Conservation (phyloP, 1,284 basidiomycete genomes). For the Cutaneotrichosporon cutaneum region DNA sequence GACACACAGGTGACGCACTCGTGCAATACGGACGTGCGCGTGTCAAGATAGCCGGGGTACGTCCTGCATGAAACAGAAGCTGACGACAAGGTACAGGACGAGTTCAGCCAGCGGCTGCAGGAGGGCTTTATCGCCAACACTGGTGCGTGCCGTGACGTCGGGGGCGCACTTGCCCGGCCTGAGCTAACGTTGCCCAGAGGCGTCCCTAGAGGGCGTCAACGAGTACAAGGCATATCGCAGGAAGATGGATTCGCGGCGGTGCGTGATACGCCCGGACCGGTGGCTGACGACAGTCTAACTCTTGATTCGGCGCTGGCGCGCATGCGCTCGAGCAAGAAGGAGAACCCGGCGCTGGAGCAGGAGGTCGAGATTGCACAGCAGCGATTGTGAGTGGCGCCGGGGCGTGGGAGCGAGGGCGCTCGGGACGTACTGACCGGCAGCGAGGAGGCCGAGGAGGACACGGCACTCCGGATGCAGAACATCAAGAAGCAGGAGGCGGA, state of each 20-base stretch:
- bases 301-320: constrained; percentile 74
- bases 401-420: not conserved
- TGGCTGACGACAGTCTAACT: constrained; percentile 59
- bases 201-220: constrained; percentile 53
- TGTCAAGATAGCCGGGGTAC: constrained; percentile 70
- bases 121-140: constrained; percentile 73
- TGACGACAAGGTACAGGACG: constrained; percentile 9
- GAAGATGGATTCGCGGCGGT: constrained; percentile 75
- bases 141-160: constrained; percentile 26
- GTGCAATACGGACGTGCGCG: constrained; percentile 73
- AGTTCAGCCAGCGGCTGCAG: constrained; percentile 54
- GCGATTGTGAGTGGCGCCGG: constrained; percentile 63
- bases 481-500: constrained; percentile 73
- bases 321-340: constrained; percentile 60
- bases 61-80: constrained; percentile 6
- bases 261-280: constrained; percentile 20
- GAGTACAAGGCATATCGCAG: constrained; percentile 52
- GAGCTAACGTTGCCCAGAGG: constrained; percentile 46
- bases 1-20: constrained; percentile 58
- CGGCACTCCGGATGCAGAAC: constrained; percentile 67
- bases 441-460: constrained; percentile 76
- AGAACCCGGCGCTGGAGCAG: constrained; percentile 68
- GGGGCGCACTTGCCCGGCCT: too few species aligned
- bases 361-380: constrained; percentile 67
- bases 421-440: constrained; percentile 52